These are phyloP conservation scores for Meyerozyma athensensis DNA, from an alignment of 1,139 yeast genomes.

Conservation along the genomic window DNA sequence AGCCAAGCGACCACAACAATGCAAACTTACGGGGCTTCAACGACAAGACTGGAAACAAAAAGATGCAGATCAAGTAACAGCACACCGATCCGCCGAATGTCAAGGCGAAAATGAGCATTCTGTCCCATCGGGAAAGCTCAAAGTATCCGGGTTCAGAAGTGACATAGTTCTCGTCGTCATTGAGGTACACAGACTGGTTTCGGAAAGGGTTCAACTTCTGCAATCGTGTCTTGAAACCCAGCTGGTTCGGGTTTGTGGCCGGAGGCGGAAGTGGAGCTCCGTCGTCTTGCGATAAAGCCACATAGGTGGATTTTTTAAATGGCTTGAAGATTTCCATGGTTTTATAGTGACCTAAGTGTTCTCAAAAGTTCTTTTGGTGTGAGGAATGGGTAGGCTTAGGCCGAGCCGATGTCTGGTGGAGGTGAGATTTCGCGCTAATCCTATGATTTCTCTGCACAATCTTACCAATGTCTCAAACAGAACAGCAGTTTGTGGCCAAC, in stretches of 20 bases:
- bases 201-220: conserved; percentile 40
- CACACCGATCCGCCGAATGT: conserved; percentile 51
- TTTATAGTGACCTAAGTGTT: too few species aligned
- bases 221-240: conserved; percentile 24
- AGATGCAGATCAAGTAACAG: conserved; percentile 52
- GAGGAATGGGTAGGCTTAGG: too few species aligned
- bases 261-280: conserved; percentile 41
- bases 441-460: background rate
- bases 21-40: conserved; percentile 59
- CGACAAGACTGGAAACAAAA: conserved; percentile 52
- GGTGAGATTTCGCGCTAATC: too few species aligned
- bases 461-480: conserved; percentile 4
- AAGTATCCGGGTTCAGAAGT: conserved; percentile 44
- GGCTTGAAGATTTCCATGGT: background rate
- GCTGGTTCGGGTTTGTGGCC: conserved; percentile 24
- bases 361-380: background rate
- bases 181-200: conserved; percentile 32
- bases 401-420: too few species aligned
- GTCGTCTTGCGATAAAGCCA: conserved; percentile 26
- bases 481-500: conserved; percentile 28
- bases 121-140: conserved; percentile 54
- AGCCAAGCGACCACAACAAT: conserved; percentile 57
- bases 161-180: conserved; percentile 42
- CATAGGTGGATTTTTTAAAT: conserved; percentile 2
- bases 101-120: conserved; percentile 52